Evolutionary conservation across 2,329 filamentous ascomycete species (phyloP).

Genomic region (Fusarium subglutinans): DNA sequence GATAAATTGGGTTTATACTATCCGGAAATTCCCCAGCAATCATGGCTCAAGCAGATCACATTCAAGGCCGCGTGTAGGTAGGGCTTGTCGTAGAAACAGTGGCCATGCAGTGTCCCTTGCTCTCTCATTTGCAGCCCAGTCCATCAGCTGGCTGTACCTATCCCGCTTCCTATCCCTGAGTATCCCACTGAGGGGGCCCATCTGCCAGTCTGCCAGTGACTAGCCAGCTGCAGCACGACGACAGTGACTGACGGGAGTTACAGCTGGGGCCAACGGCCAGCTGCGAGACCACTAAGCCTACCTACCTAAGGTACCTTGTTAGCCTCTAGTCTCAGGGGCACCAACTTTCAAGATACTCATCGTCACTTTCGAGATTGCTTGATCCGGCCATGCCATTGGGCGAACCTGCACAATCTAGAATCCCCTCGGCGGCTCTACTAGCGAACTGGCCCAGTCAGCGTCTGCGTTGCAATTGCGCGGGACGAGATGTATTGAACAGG

Average conservation of each 20-base stretch:
- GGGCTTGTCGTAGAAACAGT: constrained; percentile 16
- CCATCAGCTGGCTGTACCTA: not conserved
- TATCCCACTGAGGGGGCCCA: constrained; percentile 10
- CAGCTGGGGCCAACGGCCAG: constrained; percentile 10
- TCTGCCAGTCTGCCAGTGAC: constrained; percentile 4
- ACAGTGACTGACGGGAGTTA: not conserved
- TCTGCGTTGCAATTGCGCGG: constrained; percentile 18
- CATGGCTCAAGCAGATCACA: constrained; percentile 22
- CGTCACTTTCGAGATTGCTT: constrained; percentile 23
- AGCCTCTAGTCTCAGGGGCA: constrained; percentile 24
- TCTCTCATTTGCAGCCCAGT: constrained; percentile 10
- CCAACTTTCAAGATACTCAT: constrained; percentile 34
- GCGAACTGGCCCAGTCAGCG: not conserved
- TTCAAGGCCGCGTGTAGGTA: constrained; percentile 19
- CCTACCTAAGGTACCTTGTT: not conserved
- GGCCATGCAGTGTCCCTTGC: constrained; percentile 11
- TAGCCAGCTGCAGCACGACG: not conserved
- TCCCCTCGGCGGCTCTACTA: constrained; percentile 2
- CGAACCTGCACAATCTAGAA: not conserved
- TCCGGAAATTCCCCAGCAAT: constrained; percentile 35
- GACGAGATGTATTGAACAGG: not conserved
- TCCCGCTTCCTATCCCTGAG: not conserved
- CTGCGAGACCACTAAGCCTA: not conserved
- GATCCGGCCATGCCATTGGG: constrained; percentile 15
- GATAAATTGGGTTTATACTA: constrained; percentile 6